These are phyloP conservation scores for Halophytophthora batemanensis DNA, from an alignment of 352 stramenopile species.

Conservation along the genomic window DNA sequence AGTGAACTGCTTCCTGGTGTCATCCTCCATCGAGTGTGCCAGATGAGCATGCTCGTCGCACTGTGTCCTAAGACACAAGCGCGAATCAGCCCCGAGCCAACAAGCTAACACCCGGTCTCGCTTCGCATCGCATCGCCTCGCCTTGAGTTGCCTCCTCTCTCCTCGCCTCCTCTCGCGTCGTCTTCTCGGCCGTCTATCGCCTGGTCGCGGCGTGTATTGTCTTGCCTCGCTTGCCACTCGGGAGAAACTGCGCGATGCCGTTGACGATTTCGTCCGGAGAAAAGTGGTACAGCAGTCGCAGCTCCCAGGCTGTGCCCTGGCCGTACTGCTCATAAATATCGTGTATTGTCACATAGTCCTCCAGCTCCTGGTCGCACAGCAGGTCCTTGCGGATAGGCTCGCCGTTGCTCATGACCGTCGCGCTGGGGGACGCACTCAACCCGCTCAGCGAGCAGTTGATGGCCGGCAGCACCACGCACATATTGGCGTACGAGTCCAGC, in stretches of 20 bases:
- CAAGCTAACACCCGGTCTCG: too few relatives aligned
- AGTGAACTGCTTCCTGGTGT: too few relatives aligned
- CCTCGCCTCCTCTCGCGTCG: too few relatives aligned
- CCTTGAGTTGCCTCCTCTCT: too few relatives aligned
- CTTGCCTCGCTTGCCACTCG: slow-evolving; percentile 9
- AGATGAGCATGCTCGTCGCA: too few relatives aligned
- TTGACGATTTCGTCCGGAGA: slow-evolving; percentile 67
- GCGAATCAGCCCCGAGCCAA: too few relatives aligned
- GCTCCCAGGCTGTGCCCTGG: slow-evolving; percentile 62
- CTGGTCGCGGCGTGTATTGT: not conserved
- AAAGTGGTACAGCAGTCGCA: slow-evolving; percentile 77
- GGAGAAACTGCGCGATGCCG: slow-evolving; percentile 57
- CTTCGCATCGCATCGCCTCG: too few relatives aligned
- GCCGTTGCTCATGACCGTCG: slow-evolving; percentile 7
- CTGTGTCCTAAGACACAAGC: too few relatives aligned
- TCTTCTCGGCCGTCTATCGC: too few relatives aligned
- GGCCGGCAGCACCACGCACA: slow-evolving; percentile 57
- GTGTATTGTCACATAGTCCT: slow-evolving; percentile 63
- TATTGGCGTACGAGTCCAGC: slow-evolving; percentile 34
- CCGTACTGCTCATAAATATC: slow-evolving; percentile 86
- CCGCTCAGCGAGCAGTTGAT: slow-evolving; percentile 58
- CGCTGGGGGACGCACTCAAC: slow-evolving; percentile 17
- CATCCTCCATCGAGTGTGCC: too few relatives aligned
- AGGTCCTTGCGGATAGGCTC: slow-evolving; percentile 57
- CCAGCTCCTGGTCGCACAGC: slow-evolving; percentile 69